Evolutionary conservation across 768 basidiomycete genomes (phyloP), one percentile per base, ranked within the genome.

Genomic region (Rhizopogon rudus): DNA sequence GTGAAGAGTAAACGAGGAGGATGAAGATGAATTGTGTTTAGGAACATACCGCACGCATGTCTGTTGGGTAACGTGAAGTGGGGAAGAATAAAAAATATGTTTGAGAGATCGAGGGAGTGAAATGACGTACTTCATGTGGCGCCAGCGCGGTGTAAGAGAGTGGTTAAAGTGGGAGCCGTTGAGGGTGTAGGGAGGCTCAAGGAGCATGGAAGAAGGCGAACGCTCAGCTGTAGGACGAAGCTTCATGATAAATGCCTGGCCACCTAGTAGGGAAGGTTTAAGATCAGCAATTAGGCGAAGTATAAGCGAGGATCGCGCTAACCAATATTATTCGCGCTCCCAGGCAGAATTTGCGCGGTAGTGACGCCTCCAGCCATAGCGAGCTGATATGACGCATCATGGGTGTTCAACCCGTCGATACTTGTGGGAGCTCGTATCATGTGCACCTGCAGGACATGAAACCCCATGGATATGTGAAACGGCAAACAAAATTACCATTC

Each of bases 341-440:
- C 93, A n/a, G 79, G 79, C 4, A 80, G 68, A 25, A 80, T 65
- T 35, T 79, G 70, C 17, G 76, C 70, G 5, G 75, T 77, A 6
- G 79, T 79, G 12, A 80, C 71, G 10, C 79, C 79, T 2, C 79
- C 79, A 1, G 79, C 60, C 46, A 74, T 72, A 25, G 73, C 67
- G 14, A 73, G 58, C 45, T 70, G 67, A 55, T 73, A 76, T 3
- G 76, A 66, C 4, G 65, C 60, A 55, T 79, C 79, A 40, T 75
- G 76, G 1, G 74, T 76, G 60, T 80, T 77, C 56, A 79, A 63
- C 1, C 73, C 77, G 44, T 80, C 79, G 10, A 78, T 60, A 12
- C 72, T 72, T 76, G 33, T 65, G 17, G 10, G 85, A 87, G 64
- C 86, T 84, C 28, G 63, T 77, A 61, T 90, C 89, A 45, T 71